Base-by-base conservation (phyloP, 164 flowering plant species). In the Piper longum region DNA sequence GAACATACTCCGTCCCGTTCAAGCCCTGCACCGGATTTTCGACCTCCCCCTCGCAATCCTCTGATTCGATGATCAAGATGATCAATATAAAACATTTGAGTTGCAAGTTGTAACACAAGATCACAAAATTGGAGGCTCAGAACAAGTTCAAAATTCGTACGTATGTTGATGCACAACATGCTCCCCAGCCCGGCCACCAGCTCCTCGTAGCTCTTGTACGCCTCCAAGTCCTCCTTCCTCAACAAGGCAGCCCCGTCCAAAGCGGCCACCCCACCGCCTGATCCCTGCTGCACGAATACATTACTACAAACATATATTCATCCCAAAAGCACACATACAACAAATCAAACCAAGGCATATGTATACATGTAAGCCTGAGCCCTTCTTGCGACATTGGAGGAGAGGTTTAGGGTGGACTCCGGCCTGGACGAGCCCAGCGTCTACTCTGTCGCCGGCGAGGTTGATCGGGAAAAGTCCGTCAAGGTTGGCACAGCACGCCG, bases 201-300 rank as follows among this genome's bases (percentile, higher is more conserved):
- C 56, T 81, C 68, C 9, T 74, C 70, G 57, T 86, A 83, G 65
- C 82, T 62, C 56, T 12, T 17, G 76, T 76, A 80, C 63, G 67
- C 52, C 71, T 82, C 75, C 57, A 83, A 68, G 73, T 86, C 84
- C 4, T 83, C 79, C 71, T 86, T 86, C 42, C 91, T 79, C n/a
- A 86, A 69, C 71, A 79, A 86, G 4, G 91, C 86, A 19, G 91
- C 91, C 68, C 91, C 91, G 61, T 86, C 91, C 2, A 77, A 6
- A 87, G 90, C 19, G 90, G 90, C 90, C 90, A 85, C 2, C 90
- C 90, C 36, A 79, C 78, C 14, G 76, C 76, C 62, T 81, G 83
- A 39, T 75, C 77, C 74, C 89, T 82, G 59, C 8, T 26, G 36
- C 36, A 1, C 36, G 36, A 26, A 26, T 26, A 26, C 36, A 26